phyloP scores from a whole-genome alignment of 805 yeast species.

The Hermanozyma aechmeae region DNA sequence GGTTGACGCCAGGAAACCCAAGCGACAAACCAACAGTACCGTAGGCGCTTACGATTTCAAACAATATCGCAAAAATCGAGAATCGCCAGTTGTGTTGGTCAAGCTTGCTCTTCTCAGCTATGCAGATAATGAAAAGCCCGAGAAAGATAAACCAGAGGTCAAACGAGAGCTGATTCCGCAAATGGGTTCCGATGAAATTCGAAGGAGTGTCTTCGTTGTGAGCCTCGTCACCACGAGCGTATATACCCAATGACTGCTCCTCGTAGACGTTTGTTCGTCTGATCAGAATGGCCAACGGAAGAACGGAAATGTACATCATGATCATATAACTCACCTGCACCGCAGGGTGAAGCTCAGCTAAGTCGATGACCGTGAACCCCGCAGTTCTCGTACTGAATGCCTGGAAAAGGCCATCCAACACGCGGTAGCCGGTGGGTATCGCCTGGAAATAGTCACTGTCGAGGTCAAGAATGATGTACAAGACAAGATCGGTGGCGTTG shows the following conservation, averaged over 20 bases:
- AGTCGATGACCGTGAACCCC: slow-evolving; percentile 70
- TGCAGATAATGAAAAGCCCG: slow-evolving; percentile 78
- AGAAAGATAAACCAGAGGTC: slow-evolving; percentile 91
- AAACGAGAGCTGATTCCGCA: slow-evolving; percentile 84
- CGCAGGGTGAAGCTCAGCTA: slow-evolving; percentile 72
- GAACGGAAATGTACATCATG: slow-evolving; percentile 97
- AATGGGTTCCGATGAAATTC: slow-evolving; percentile 75
- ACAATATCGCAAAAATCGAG: slow-evolving; percentile 62
- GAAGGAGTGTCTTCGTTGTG: slow-evolving; percentile 29
- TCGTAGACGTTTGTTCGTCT: slow-evolving; percentile 97
- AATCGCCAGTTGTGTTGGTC: slow-evolving; percentile 37
- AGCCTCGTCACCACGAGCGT: slow-evolving; percentile 29
- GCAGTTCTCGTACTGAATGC: slow-evolving; percentile 92
- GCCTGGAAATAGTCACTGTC: slow-evolving; percentile 36
- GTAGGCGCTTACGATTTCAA: slow-evolving; percentile 90
- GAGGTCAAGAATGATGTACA: slow-evolving; percentile 74
- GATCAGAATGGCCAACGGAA: slow-evolving; percentile 93
- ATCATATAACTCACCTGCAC: slow-evolving; percentile 88
- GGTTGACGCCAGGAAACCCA: slow-evolving; percentile 61
- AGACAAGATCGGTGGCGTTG: slow-evolving; percentile 68
- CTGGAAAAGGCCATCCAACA: slow-evolving; percentile 80
- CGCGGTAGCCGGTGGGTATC: slow-evolving; percentile 57
- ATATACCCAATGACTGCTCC: slow-evolving; percentile 94
- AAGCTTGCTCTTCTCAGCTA: slow-evolving; percentile 69
- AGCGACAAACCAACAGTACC: slow-evolving; percentile 92